Percentiles rank a stretch among this genome's conserved stretches.
These are phyloP conservation scores for Sordaria brevicollis DNA, from an alignment of 495 filamentous ascomycete species.

Conservation along the genomic window DNA sequence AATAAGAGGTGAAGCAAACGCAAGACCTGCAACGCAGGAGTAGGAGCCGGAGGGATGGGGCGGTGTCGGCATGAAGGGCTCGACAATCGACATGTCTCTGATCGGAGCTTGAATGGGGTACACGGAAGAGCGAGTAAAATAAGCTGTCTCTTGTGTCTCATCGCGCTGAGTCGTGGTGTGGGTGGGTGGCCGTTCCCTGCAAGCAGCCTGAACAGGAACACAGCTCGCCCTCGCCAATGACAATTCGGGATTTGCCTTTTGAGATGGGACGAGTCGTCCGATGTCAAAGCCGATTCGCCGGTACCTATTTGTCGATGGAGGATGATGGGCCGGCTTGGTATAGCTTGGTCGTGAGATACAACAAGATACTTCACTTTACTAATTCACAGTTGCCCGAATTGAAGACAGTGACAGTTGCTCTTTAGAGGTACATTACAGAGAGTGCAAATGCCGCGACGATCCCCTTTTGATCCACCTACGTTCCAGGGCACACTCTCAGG, in stretches of 20 bases:
- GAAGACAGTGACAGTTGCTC: neutral
- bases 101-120: neutral
- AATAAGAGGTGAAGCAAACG: neutral
- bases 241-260: neutral
- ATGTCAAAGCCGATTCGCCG: neutral
- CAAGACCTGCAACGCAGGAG: neutral
- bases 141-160: neutral
- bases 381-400: neutral
- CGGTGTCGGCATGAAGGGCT: neutral
- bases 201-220: neutral
- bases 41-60: neutral
- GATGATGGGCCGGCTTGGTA: neutral
- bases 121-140: neutral
- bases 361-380: neutral
- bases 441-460: neutral
- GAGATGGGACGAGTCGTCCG: neutral
- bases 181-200: neutral
- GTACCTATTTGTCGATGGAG: neutral
- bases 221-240: neutral
- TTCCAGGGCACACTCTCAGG: neutral
- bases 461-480: neutral
- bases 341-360: neutral
- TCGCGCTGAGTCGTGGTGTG: neutral
- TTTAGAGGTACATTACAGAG: too few species aligned
- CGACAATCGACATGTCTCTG: neutral